A percentile compares a stretch with the other conserved stretches of the same genome.
phyloP scores from a whole-genome alignment of 805 yeast genomes.

The Cyberlindnera euphorbiae region DNA sequence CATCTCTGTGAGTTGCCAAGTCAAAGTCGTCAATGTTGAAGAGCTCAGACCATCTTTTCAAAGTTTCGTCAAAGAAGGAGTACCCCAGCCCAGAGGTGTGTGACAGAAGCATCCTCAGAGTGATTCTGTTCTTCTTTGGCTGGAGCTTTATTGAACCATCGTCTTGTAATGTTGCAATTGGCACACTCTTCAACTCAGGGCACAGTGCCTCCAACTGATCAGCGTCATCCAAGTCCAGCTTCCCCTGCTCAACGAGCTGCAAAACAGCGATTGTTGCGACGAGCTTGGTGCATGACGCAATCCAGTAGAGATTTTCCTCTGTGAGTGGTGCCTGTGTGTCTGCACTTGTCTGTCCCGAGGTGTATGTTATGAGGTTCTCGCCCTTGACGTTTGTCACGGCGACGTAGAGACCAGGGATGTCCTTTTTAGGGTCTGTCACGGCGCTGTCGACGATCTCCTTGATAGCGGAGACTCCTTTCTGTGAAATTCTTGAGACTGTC shows the following conservation, averaged over 20 bases:
- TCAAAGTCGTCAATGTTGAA: conserved; percentile 18
- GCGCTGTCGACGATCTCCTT: conserved; percentile 7
- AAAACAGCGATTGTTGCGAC: conserved; percentile 28
- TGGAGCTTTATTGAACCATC: conserved; percentile 24
- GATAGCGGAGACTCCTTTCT: conserved; percentile 5
- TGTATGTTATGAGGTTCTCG: conserved; percentile 19
- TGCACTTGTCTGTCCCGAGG: conserved; percentile 19
- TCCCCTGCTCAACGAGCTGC: conserved; percentile 32
- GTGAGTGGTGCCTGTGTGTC: conserved; percentile 12
- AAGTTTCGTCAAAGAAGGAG: conserved; percentile 25
- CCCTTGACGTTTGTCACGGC: conserved; percentile 11
- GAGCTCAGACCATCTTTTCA: conserved; percentile 21
- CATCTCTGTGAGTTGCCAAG: conserved; percentile 9
- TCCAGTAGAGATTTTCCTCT: conserved; percentile 27
- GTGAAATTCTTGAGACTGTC: conserved; percentile 5
- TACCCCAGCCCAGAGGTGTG: conserved; percentile 39
- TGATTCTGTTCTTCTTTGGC: conserved; percentile 27
- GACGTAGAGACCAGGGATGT: conserved; percentile 12
- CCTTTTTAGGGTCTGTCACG: conserved; percentile 6
- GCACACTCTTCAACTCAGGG: conserved; percentile 28
- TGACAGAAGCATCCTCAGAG: conserved; percentile 31
- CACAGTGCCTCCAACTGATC: conserved; percentile 28
- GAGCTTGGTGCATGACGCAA: conserved; percentile 32
- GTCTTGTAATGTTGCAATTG: conserved; percentile 21
- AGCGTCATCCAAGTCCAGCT: conserved; percentile 27